A percentile compares a stretch with the other conserved stretches of the same genome.
Conservation (phyloP, 805 yeast genomes). For the Scheffersomyces coipomensis region DNA sequence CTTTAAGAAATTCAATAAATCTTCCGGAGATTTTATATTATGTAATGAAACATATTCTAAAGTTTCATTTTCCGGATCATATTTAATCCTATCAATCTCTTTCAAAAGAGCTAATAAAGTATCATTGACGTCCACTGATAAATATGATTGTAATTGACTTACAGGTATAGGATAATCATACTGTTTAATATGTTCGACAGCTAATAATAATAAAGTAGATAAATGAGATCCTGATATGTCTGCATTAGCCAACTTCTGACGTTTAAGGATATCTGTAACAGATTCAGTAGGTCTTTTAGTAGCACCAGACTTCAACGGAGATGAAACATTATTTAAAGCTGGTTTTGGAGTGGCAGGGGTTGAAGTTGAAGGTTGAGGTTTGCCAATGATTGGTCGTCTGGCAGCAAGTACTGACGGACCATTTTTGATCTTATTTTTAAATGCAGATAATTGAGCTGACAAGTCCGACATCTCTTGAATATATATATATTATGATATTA, state of each 20-base stretch:
- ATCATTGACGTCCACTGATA: conserved; percentile 58
- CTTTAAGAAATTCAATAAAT: conserved; percentile 68
- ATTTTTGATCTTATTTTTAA: conserved; percentile 42
- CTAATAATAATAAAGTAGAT: conserved; percentile 84
- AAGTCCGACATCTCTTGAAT: conserved; percentile 31
- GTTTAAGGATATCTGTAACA: conserved; percentile 32
- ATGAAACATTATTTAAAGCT: background rate
- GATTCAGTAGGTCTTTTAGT: conserved; percentile 20
- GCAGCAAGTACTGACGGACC: conserved; percentile 42
- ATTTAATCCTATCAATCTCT: conserved; percentile 74
- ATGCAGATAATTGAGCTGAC: conserved; percentile 45
- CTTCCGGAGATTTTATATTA: conserved; percentile 79
- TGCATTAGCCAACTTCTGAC: conserved; percentile 24
- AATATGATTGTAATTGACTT: conserved; percentile 61
- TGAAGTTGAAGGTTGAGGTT: conserved; percentile 12
- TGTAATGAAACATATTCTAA: conserved; percentile 87
- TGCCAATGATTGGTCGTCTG: conserved; percentile 20
- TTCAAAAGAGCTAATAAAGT: conserved; percentile 70
- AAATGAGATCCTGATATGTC: conserved; percentile 57
- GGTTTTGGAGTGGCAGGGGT: conserved; percentile 2
- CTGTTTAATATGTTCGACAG: conserved; percentile 83
- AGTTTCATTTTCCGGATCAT: conserved; percentile 58
- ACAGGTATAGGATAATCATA: conserved; percentile 70
- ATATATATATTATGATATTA: no score
- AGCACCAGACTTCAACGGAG: background rate